Conservation (phyloP, 2,329 filamentous ascomycete genomes). For the Plenodomus biglobosus region DNA sequence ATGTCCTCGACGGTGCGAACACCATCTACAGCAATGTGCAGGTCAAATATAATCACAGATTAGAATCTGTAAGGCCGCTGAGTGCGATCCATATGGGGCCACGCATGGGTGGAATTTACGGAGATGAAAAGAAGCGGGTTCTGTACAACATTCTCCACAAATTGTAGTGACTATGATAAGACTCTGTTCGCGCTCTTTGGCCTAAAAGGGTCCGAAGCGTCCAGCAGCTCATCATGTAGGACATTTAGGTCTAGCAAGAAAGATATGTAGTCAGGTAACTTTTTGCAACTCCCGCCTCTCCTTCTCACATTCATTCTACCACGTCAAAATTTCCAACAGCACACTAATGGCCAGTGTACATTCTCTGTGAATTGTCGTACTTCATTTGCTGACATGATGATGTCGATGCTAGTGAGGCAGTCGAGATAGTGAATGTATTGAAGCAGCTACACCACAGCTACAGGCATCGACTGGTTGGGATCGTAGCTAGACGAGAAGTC, state of each 20-base stretch:
- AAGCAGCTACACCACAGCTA: too few species aligned
- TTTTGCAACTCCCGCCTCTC: conserved; percentile 35
- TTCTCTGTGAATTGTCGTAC: conserved; percentile 35
- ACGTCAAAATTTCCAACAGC: conserved; percentile 36
- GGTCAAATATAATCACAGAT: not conserved
- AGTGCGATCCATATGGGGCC: not conserved
- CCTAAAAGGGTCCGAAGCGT: conserved; percentile 28
- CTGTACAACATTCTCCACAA: conserved; percentile 18
- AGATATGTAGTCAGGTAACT: conserved; percentile 45
- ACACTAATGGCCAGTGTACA: conserved; percentile 31
- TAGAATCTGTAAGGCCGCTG: not conserved
- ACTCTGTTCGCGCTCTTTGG: conserved; percentile 21
- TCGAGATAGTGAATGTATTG: too few species aligned
- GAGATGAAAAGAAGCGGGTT: conserved; percentile 5
- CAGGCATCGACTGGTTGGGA: too few species aligned
- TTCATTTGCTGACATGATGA: conserved; percentile 37
- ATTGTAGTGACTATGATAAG: conserved; percentile 23
- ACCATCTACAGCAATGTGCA: not conserved
- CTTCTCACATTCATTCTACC: conserved; percentile 42
- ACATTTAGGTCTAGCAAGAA: conserved; percentile 44
- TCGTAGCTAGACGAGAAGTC: too few species aligned
- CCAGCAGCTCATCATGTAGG: conserved; percentile 38
- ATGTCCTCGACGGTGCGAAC: not conserved
- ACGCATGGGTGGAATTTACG: not conserved
- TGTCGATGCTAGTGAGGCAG: too few species aligned